A percentile compares a stretch with the other conserved stretches of the same genome.
Conservation (phyloP, 169 alveolate species). For the Toxoplasma gondii region DNA sequence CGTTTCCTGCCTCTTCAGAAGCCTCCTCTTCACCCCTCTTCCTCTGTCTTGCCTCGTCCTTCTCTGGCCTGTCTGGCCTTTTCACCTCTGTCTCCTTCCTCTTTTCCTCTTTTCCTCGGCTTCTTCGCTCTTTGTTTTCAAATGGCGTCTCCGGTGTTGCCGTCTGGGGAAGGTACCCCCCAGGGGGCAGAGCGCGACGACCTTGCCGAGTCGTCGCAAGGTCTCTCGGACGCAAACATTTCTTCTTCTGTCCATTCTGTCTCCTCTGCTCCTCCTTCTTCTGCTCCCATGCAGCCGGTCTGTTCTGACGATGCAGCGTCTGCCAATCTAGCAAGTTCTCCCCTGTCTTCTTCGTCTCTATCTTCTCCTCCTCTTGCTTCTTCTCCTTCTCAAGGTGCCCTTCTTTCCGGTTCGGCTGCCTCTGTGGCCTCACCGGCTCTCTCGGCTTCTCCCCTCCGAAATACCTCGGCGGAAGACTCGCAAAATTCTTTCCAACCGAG, state of each 20-base stretch:
- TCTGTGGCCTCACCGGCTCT: no score
- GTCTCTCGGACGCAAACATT: no score
- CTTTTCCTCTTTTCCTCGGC: neutral
- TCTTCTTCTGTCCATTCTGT: no score
- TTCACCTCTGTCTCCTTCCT: neutral
- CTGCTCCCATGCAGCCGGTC: no score
- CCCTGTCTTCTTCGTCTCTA: neutral
- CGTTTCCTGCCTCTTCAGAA: neutral
- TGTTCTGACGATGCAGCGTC: neutral
- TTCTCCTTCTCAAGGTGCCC: neutral
- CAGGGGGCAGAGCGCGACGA: no score
- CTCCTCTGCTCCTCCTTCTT: no score
- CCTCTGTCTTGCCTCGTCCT: neutral
- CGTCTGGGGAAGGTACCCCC: no score
- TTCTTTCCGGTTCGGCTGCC: neutral
- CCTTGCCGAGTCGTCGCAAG: no score
- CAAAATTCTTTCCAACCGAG: no score
- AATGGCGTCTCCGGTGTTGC: neutral
- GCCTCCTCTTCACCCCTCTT: neutral
- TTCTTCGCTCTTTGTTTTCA: neutral
- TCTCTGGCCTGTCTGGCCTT: neutral
- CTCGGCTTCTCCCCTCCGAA: no score
- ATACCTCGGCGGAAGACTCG: no score
- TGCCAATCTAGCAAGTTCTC: neutral
- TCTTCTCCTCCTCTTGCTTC: neutral